Evolutionary conservation across 257 asterid genomes (phyloP).

Genomic region (Solanum virginianum): DNA sequence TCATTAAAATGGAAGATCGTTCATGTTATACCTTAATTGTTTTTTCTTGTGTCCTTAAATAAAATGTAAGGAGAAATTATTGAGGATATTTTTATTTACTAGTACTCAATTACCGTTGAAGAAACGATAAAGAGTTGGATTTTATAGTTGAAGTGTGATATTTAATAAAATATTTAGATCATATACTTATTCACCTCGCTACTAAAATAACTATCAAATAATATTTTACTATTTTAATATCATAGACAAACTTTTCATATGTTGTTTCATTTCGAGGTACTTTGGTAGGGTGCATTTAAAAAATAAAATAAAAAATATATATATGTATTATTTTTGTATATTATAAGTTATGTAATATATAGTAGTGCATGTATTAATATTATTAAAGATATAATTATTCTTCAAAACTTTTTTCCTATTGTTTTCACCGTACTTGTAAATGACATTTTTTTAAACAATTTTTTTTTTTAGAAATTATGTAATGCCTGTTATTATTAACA

Average conservation of each 20-base stretch:
- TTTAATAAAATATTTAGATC: neutral
- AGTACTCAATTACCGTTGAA: neutral
- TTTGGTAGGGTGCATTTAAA: too few relatives aligned
- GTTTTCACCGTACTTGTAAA: neutral
- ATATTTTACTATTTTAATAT: too few relatives aligned
- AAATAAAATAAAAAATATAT: too few relatives aligned
- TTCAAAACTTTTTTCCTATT: neutral
- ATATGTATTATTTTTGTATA: too few relatives aligned
- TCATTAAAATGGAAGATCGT: neutral
- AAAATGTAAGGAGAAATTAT: neutral
- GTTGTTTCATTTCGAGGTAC: too few relatives aligned
- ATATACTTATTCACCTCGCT: neutral
- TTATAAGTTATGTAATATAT: too few relatives aligned
- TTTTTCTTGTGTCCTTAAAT: neutral
- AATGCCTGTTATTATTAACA: neutral
- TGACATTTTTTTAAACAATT: neutral
- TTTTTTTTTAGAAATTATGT: neutral
- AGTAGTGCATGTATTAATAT: neutral
- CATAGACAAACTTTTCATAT: too few relatives aligned
- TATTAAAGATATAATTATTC: neutral
- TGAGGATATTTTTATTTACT: neutral
- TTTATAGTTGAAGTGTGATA: neutral
- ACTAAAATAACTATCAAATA: too few relatives aligned
- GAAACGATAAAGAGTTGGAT: neutral
- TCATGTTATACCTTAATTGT: neutral